Conservation (phyloP, 345 rosid species). For the Raphanus raphanistrum region DNA sequence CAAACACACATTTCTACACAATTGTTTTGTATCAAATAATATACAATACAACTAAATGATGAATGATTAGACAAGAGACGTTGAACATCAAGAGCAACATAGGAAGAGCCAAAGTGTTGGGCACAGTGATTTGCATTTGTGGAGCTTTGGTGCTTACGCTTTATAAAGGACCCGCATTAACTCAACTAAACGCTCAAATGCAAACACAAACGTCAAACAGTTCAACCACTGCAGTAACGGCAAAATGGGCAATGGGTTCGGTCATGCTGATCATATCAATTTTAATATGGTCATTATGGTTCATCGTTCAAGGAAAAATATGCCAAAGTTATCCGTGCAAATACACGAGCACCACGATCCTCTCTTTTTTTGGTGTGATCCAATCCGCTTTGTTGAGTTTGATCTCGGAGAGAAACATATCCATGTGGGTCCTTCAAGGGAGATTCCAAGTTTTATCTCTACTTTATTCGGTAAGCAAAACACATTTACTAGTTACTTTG, state of each 20-base stretch:
- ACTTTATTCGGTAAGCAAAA: conserved; percentile 52
- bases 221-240: neutral
- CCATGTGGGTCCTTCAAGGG: conserved; percentile 56
- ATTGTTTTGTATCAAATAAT: too few relatives aligned
- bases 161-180: conserved; percentile 52
- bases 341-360: conserved; percentile 61
- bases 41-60: neutral
- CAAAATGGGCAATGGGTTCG: conserved; percentile 56
- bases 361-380: conserved; percentile 61
- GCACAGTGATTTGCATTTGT: conserved; percentile 53
- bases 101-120: conserved; percentile 59
- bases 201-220: conserved; percentile 18
- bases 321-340: conserved; percentile 51
- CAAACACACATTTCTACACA: neutral
- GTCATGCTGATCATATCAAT: conserved; percentile 46
- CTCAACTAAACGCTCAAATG: conserved; percentile 3
- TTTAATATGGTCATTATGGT: conserved; percentile 61
- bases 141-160: conserved; percentile 59
- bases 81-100: conserved; percentile 44
- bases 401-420: conserved; percentile 40
- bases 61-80: conserved; percentile 49
- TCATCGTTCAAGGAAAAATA: conserved; percentile 55
- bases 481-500: neutral
- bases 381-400: conserved; percentile 58
- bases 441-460: conserved; percentile 47